Conservation (phyloP, 208 protist genomes). For the Kentomonas sorsogonicus region DNA sequence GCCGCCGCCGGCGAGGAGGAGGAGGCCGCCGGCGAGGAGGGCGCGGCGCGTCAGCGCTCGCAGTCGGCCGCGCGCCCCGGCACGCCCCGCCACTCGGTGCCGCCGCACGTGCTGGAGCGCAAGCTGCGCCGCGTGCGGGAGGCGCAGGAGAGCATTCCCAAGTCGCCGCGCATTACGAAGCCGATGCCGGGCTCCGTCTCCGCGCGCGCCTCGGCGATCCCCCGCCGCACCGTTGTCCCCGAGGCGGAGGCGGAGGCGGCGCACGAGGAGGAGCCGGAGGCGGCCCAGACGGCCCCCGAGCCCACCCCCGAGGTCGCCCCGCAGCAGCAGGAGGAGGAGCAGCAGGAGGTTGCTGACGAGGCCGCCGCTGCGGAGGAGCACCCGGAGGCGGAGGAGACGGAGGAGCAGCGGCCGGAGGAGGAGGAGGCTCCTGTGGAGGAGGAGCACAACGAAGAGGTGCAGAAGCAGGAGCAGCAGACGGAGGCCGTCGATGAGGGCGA, state of each 20-base stretch:
- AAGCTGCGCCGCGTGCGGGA: too few species aligned
- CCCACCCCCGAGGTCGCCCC: too few species aligned
- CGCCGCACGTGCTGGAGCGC: background rate
- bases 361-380: too few species aligned
- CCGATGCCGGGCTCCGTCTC: background rate
- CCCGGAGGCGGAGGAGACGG: too few species aligned
- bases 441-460: too few species aligned
- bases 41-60: slow-evolving; percentile 4
- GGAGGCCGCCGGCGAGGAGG: background rate
- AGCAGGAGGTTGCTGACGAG: too few species aligned
- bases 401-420: too few species aligned
- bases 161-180: background rate
- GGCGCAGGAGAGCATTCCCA: background rate
- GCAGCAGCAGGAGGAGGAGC: too few species aligned
- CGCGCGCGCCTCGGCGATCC: slow-evolving; percentile 4
- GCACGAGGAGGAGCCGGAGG: slow-evolving; percentile 1
- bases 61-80: background rate
- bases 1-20: slow-evolving; percentile 2
- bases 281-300: background rate
- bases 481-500: too few species aligned
- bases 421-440: too few species aligned
- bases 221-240: slow-evolving; percentile 1
- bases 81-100: background rate
- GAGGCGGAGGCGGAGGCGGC: slow-evolving; percentile 6
- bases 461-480: too few species aligned